phyloP scores from a whole-genome alignment of 768 basidiomycete species.

The Tulasnella sp. region DNA sequence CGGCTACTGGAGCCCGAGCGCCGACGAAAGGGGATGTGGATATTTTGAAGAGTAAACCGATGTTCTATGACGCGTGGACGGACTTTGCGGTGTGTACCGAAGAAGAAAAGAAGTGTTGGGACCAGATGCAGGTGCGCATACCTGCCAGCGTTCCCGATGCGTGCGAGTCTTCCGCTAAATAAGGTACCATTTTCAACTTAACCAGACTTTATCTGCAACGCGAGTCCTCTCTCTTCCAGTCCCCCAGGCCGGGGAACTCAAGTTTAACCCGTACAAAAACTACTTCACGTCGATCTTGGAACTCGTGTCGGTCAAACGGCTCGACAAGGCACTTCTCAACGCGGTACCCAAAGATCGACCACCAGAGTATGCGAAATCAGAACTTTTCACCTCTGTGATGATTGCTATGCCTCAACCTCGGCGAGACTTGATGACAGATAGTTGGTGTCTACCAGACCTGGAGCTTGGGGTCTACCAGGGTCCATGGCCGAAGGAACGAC shows the following conservation, averaged over 20 bases:
- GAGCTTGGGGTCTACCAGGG: not conserved
- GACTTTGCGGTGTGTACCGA: not conserved
- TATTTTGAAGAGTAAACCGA: not conserved
- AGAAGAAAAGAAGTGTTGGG: not conserved
- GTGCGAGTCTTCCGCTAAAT: too few species aligned
- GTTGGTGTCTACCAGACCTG: not conserved
- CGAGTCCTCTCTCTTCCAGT: not conserved
- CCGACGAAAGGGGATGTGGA: not conserved
- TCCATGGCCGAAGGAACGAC: not conserved
- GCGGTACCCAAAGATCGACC: not conserved
- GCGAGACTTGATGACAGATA: not conserved
- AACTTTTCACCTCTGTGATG: not conserved
- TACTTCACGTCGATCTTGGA: not conserved
- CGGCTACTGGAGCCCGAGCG: not conserved
- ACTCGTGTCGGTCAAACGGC: not conserved
- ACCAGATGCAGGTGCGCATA: too few species aligned
- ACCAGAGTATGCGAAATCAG: not conserved
- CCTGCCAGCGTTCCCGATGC: too few species aligned
- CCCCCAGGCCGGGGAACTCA: not conserved
- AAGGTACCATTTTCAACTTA: not conserved
- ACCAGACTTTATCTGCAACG: not conserved
- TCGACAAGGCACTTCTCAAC: not conserved
- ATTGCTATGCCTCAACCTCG: not conserved
- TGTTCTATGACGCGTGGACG: not conserved
- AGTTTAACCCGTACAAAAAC: not conserved